Evolutionary conservation across 208 protist species (phyloP).

Genomic region (Endotrypanum monterogeii): DNA sequence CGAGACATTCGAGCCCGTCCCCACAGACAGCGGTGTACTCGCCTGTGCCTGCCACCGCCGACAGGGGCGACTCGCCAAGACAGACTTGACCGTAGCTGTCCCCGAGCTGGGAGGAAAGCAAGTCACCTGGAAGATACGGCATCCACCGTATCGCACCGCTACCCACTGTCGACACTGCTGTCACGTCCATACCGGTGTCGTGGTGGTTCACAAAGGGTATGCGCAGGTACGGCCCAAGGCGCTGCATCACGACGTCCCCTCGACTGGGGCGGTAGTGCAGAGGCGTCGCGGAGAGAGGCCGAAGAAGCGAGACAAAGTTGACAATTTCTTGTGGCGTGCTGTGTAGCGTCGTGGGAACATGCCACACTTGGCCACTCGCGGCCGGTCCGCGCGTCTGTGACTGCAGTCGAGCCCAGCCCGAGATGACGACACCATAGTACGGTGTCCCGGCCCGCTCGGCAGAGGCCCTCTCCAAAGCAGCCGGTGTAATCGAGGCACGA

Average conservation of each 20-base stretch:
- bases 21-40: background rate
- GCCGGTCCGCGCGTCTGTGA: conserved; percentile 2
- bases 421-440: conserved; percentile 74
- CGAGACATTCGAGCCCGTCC: conserved; percentile 16
- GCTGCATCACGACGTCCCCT: conserved; percentile 43
- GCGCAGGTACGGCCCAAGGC: conserved; percentile 61
- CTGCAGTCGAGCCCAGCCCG: conserved; percentile 68
- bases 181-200: background rate
- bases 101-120: conserved; percentile 6
- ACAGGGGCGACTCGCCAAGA: background rate
- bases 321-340: conserved; percentile 72
- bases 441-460: conserved; percentile 32
- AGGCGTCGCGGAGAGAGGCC: conserved; percentile 61
- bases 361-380: conserved; percentile 42
- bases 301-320: conserved; percentile 64
- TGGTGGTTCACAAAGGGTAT: conserved; percentile 28
- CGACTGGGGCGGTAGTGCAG: conserved; percentile 65
- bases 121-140: conserved; percentile 8
- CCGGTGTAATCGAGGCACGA: conserved; percentile 34
- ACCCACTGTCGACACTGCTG: background rate
- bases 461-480: conserved; percentile 37
- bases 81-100: background rate
- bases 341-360: conserved; percentile 73
- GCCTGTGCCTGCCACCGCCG: background rate
- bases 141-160: background rate